Evolutionary conservation across 345 rosid genomes (phyloP).

Genomic region (Acer saccharum): DNA sequence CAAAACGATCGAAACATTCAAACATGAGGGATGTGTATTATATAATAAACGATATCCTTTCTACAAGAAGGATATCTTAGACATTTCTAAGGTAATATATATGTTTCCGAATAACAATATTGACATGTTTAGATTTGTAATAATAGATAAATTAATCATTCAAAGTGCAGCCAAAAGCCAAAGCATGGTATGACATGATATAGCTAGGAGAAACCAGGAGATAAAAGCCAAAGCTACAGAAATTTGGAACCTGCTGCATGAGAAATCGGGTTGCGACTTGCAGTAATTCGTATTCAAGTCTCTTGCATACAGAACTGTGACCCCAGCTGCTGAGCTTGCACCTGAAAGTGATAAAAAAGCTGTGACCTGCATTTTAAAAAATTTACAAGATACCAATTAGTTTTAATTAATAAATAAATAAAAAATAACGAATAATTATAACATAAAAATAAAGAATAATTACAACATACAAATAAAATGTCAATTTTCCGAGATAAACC

Average conservation of each 20-base stretch:
- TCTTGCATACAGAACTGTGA: slow-evolving; percentile 30
- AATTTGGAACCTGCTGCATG: slow-evolving; percentile 37
- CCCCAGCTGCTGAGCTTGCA: slow-evolving; percentile 41
- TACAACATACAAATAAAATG: too few species aligned
- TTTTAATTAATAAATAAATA: neutral
- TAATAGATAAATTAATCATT: neutral
- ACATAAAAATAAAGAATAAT: too few species aligned
- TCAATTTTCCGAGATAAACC: too few species aligned
- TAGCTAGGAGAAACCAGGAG: slow-evolving; percentile 39
- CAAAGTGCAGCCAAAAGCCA: slow-evolving; percentile 42
- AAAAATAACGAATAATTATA: too few species aligned
- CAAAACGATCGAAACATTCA: neutral
- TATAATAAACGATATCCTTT: neutral
- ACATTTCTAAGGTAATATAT: neutral
- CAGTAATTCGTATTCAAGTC: slow-evolving; percentile 34
- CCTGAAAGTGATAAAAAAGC: slow-evolving; percentile 43
- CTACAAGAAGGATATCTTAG: neutral
- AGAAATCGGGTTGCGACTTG: slow-evolving; percentile 12
- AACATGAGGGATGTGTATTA: neutral
- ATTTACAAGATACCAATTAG: neutral
- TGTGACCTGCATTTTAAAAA: slow-evolving; percentile 34
- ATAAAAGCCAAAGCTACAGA: slow-evolving; percentile 37
- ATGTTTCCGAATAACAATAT: slow-evolving; percentile 3
- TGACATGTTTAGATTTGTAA: neutral
- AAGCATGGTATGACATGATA: slow-evolving; percentile 44